Evolutionary conservation across 202 grass and related monocot genomes (phyloP).

Genomic region (Alloteropsis angusta): DNA sequence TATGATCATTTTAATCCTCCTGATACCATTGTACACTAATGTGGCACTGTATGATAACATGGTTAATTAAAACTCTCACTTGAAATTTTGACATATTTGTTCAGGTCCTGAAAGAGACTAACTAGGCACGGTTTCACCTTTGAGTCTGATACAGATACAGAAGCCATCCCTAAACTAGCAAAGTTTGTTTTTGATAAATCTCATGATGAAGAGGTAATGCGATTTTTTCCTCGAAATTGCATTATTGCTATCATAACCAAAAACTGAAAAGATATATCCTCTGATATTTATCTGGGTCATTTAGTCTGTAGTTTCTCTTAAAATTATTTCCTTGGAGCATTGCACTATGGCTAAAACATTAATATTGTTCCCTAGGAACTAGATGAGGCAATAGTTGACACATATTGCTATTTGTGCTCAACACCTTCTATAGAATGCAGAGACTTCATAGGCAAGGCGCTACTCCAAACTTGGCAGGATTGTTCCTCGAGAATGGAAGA

Average conservation of each 20-base stretch:
- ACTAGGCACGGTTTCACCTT: conserved; percentile 72
- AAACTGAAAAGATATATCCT: neutral
- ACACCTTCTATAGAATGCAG: neutral
- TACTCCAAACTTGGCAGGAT: neutral
- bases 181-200: conserved; percentile 87
- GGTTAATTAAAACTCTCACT: neutral
- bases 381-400: neutral
- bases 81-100: conserved; percentile 6
- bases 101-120: conserved; percentile 86
- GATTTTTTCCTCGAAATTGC: neutral
- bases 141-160: conserved; percentile 89
- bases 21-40: neutral
- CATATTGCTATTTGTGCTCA: neutral
- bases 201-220: conserved; percentile 56
- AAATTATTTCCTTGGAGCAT: neutral
- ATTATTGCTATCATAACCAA: neutral
- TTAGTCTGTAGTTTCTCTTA: neutral
- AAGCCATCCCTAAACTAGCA: conserved; percentile 94
- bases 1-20: neutral
- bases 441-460: neutral
- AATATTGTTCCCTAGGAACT: neutral
- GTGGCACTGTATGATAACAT: neutral
- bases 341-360: neutral
- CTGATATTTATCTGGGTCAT: neutral
- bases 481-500: neutral